These are phyloP conservation scores for Tilletia walkeri DNA, from an alignment of 1,284 basidiomycete species.

Conservation along the genomic window DNA sequence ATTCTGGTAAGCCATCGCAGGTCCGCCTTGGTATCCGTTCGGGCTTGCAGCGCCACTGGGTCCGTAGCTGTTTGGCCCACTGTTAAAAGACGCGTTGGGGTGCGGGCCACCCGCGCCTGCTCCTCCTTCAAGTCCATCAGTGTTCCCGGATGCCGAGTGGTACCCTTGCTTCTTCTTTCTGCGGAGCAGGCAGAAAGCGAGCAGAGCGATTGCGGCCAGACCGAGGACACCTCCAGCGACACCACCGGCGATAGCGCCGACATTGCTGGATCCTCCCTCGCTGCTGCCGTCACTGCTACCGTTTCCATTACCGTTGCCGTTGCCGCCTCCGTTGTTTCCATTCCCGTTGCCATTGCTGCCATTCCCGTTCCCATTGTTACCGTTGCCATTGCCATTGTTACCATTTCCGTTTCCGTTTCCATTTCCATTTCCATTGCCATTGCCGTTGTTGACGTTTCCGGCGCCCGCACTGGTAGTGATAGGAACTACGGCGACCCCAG, in stretches of 20 bases:
- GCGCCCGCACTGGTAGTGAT: neutral
- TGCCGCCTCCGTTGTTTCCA: neutral
- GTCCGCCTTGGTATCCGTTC: neutral
- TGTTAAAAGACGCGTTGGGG: neutral
- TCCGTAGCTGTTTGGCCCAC: neutral
- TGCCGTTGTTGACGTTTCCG: neutral
- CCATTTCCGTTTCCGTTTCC: no score
- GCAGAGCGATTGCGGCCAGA: constrained; percentile 24
- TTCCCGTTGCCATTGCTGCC: neutral
- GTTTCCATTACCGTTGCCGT: neutral
- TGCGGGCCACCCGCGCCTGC: neutral
- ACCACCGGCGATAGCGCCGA: constrained; percentile 38
- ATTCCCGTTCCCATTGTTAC: constrained; percentile 2
- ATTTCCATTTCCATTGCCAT: no score
- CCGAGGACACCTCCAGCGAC: constrained; percentile 34
- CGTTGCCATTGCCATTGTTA: neutral
- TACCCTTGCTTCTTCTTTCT: constrained; percentile 28
- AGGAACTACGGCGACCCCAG: neutral
- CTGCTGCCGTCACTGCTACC: neutral
- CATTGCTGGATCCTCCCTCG: constrained; percentile 18
- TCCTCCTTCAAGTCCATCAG: neutral
- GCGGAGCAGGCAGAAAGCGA: constrained; percentile 31
- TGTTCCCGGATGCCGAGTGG: constrained; percentile 17
- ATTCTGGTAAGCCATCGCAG: neutral
- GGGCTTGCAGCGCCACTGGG: neutral